Evolutionary conservation across 495 filamentous ascomycete genomes (phyloP).

Genomic region (Aspergillus coremiiformis): DNA sequence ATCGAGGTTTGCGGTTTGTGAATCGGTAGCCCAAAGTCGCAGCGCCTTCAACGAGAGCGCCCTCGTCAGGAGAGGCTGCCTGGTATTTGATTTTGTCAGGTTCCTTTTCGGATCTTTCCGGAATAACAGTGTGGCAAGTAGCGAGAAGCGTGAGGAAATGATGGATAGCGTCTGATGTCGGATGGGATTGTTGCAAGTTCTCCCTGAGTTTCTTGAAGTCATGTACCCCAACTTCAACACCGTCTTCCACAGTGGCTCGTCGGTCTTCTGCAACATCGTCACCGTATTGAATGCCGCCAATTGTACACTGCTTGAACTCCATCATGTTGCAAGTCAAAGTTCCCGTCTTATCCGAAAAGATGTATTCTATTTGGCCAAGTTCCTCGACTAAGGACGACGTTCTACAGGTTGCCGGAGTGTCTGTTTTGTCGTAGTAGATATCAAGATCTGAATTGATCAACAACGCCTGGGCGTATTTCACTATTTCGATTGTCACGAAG

Average conservation of each 20-base stretch:
- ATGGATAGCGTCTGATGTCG: constrained; percentile 63
- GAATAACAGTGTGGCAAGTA: constrained; percentile 97
- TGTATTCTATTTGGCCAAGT: constrained; percentile 95
- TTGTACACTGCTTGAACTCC: constrained; percentile 95
- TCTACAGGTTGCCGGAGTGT: constrained; percentile 91
- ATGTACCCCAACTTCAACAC: constrained; percentile 70
- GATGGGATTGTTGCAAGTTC: constrained; percentile 68
- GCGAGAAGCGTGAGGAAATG: constrained; percentile 84
- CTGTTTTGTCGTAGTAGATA: constrained; percentile 93
- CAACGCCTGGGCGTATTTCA: constrained; percentile 96
- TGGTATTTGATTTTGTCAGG: constrained; percentile 88
- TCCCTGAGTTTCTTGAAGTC: constrained; percentile 72
- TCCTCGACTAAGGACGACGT: constrained; percentile 97
- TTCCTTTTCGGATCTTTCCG: constrained; percentile 71
- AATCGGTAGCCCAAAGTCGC: constrained; percentile 81
- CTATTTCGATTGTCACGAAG: constrained; percentile 95
- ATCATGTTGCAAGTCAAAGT: constrained; percentile 99
- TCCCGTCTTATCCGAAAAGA: constrained; percentile 98
- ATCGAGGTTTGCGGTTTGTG: constrained; percentile 76
- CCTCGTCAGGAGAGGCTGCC: constrained; percentile 95
- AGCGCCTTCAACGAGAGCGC: constrained; percentile 90
- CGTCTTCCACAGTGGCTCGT: constrained; percentile 67
- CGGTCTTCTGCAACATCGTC: constrained; percentile 91
- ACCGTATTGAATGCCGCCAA: constrained; percentile 88
- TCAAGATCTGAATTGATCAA: constrained; percentile 96